Percentiles rank a stretch among this genome's conserved stretches.
Evolutionary conservation across 129 eudicot genomes (phyloP).

Genomic region (Logfia minima): DNA sequence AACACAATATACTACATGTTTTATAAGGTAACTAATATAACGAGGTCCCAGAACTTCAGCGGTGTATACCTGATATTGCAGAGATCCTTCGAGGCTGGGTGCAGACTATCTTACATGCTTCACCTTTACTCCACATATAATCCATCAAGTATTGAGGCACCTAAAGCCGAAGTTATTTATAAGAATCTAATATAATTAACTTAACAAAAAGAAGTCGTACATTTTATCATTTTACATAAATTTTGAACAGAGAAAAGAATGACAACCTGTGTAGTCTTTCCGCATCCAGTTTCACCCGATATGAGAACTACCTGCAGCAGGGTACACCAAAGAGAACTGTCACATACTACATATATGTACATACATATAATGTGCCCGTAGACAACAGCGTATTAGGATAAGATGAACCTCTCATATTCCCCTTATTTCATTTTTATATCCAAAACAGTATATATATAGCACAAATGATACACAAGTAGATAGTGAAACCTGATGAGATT

Average conservation of each 20-base stretch:
- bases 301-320: conserved; percentile 71
- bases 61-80: conserved; percentile 72
- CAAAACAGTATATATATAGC: conserved; percentile 13
- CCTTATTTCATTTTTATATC: neutral
- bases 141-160: conserved; percentile 92
- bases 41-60: neutral
- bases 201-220: neutral
- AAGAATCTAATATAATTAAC: neutral
- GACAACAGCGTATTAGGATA: neutral
- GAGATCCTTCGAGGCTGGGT: conserved; percentile 95
- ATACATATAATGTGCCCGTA: neutral
- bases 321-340: conserved; percentile 8
- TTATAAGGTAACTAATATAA: conserved; percentile 11
- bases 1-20: neutral
- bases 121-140: conserved; percentile 78
- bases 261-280: conserved; percentile 95
- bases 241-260: conserved; percentile 16
- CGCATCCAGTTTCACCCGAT: conserved; percentile 99
- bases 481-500: conserved; percentile 68
- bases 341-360: neutral
- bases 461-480: neutral
- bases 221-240: conserved; percentile 11
- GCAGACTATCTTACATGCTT: conserved; percentile 84
- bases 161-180: conserved; percentile 31
- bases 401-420: neutral